Evolutionary conservation across 1,284 basidiomycete genomes (phyloP).

Genomic region (Xerocomus nothofagi): DNA sequence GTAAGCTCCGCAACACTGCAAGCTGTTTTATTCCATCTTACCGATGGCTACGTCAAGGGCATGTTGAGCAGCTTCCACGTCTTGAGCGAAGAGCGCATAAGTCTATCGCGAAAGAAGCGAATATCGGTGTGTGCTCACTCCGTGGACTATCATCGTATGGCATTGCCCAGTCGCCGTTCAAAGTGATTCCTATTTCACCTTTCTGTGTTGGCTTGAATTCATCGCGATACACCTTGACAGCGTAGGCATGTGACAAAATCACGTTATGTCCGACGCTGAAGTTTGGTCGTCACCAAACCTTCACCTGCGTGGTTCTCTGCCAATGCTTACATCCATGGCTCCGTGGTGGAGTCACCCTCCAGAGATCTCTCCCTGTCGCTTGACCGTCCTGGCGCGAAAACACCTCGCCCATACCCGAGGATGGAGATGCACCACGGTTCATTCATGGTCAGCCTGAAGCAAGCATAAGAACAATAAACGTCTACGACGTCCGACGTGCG

Average conservation of each 20-base stretch:
- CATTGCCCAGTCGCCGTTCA: slow-evolving; percentile 71
- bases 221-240: slow-evolving; percentile 62
- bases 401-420: slow-evolving; percentile 64
- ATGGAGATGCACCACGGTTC: slow-evolving; percentile 76
- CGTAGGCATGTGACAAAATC: slow-evolving; percentile 68
- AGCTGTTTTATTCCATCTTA: slow-evolving; percentile 28
- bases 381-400: slow-evolving; percentile 68
- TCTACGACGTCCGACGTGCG: slow-evolving; percentile 14
- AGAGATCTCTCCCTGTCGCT: slow-evolving; percentile 55
- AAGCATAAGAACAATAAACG: slow-evolving; percentile 7
- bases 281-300: slow-evolving; percentile 2
- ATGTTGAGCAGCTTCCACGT: slow-evolving; percentile 62
- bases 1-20: slow-evolving; percentile 3
- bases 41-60: slow-evolving; percentile 67
- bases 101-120: background rate
- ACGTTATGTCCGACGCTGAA: slow-evolving; percentile 65
- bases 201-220: slow-evolving; percentile 56
- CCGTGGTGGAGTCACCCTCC: slow-evolving; percentile 61
- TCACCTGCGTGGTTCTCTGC: slow-evolving; percentile 13
- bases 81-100: slow-evolving; percentile 33
- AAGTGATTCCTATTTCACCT: slow-evolving; percentile 71
- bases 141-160: slow-evolving; percentile 66
- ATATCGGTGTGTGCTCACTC: slow-evolving; percentile 43
- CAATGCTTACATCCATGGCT: slow-evolving; percentile 77
- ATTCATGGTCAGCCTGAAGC: slow-evolving; percentile 62